Percentiles rank a stretch among this genome's conserved stretches.
phyloP scores from a whole-genome alignment of 2,329 filamentous ascomycete species.

The Diaporthe humulicola region DNA sequence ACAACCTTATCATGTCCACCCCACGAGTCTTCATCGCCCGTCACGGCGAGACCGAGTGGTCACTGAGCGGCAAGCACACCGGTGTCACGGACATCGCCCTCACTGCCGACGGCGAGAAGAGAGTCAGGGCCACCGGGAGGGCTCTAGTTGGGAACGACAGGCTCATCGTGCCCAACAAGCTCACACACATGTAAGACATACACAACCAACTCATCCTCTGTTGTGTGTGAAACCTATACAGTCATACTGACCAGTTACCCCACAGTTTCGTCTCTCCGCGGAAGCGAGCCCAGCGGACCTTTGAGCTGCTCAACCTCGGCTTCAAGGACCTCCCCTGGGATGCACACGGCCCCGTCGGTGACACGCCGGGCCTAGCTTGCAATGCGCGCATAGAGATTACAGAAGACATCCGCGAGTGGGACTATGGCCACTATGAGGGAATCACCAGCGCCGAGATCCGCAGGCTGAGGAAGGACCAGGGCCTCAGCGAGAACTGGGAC shows the following conservation, averaged over 20 bases:
- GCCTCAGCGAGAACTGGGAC: conserved; percentile 76
- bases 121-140: conserved; percentile 81
- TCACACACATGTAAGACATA: conserved; percentile 80
- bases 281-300: conserved; percentile 86
- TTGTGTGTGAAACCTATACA: conserved; percentile 17
- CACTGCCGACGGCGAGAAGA: conserved; percentile 83
- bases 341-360: conserved; percentile 54
- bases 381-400: conserved; percentile 75
- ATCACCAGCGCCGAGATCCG: conserved; percentile 80
- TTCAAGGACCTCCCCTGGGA: conserved; percentile 82
- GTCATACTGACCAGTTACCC: conserved; percentile 10
- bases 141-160: conserved; percentile 88
- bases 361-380: conserved; percentile 60
- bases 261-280: conserved; percentile 86
- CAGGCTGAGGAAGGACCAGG: conserved; percentile 66
- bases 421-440: conserved; percentile 90
- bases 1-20: conserved; percentile 55
- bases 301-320: conserved; percentile 86
- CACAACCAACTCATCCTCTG: neutral
- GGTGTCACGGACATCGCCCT: conserved; percentile 88
- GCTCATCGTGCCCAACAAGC: conserved; percentile 84
- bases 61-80: conserved; percentile 86
- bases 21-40: conserved; percentile 86
- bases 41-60: conserved; percentile 97
- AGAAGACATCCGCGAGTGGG: conserved; percentile 84